Percentiles rank a stretch among this genome's conserved stretches.
phyloP scores from a whole-genome alignment of 257 asterid species.

The Forsythia suspensa region DNA sequence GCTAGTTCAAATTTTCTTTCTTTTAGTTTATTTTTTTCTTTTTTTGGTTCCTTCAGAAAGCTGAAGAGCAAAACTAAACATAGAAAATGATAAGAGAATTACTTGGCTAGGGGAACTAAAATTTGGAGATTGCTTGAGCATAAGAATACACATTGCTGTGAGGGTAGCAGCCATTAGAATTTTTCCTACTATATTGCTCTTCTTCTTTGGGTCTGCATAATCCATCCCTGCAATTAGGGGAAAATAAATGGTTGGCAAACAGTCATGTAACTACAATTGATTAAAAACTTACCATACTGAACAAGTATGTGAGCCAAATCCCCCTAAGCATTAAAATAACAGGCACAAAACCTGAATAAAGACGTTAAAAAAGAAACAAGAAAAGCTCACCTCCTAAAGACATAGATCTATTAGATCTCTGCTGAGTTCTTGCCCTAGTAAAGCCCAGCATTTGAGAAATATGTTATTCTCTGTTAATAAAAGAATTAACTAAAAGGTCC shows the following conservation, averaged over 20 bases:
- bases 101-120: slow-evolving; percentile 41
- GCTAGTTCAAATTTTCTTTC: neutral
- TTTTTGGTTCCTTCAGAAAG: neutral
- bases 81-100: slow-evolving; percentile 2
- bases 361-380: neutral
- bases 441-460: slow-evolving; percentile 52
- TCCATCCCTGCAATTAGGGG: slow-evolving; percentile 67
- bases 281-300: neutral
- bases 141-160: slow-evolving; percentile 44
- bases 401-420: slow-evolving; percentile 58
- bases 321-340: neutral
- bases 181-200: slow-evolving; percentile 43
- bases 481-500: slow-evolving; percentile 13
- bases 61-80: neutral
- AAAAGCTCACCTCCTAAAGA: slow-evolving; percentile 62
- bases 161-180: slow-evolving; percentile 43
- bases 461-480: slow-evolving; percentile 17
- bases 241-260: neutral
- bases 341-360: neutral
- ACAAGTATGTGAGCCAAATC: neutral
- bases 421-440: slow-evolving; percentile 61
- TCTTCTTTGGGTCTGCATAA: slow-evolving; percentile 75
- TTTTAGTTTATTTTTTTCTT: no score
- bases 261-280: neutral
- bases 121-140: slow-evolving; percentile 47